phyloP scores from a whole-genome alignment of 768 basidiomycete genomes.

The Candolleomyces efflorescens region DNA sequence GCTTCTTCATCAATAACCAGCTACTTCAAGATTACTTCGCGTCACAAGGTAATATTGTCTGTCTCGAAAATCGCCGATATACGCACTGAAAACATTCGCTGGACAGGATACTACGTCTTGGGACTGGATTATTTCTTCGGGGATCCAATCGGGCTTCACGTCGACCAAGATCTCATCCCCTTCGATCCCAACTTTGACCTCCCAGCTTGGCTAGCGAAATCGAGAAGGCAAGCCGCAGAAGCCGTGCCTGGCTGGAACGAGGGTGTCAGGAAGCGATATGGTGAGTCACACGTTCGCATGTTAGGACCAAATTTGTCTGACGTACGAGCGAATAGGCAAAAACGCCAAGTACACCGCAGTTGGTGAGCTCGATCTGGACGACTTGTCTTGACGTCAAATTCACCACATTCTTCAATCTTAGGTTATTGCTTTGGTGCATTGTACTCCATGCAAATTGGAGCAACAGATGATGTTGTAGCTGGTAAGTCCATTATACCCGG shows the following conservation, averaged over 20 bases:
- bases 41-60: conserved; percentile 38
- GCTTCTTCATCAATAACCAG: conserved; percentile 54
- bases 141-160: conserved; percentile 40
- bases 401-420: background rate
- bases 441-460: conserved; percentile 42
- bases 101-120: conserved; percentile 51
- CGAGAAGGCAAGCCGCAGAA: conserved; percentile 30
- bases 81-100: background rate
- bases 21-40: conserved; percentile 64
- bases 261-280: conserved; percentile 45
- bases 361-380: background rate
- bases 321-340: conserved; percentile 8
- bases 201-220: conserved; percentile 36
- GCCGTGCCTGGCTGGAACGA: conserved; percentile 47
- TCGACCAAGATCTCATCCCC: background rate
- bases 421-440: conserved; percentile 60
- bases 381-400: background rate
- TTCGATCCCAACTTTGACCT: conserved; percentile 32
- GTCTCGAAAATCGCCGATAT: background rate
- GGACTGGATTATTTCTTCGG: conserved; percentile 65
- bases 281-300: conserved; percentile 20
- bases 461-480: conserved; percentile 42
- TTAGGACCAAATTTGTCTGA: background rate
- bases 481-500: conserved; percentile 24
- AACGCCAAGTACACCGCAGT: conserved; percentile 39